Base-by-base conservation (phyloP, 192 early-diverging fungal species). In the Umbelopsis isabellina region DNA sequence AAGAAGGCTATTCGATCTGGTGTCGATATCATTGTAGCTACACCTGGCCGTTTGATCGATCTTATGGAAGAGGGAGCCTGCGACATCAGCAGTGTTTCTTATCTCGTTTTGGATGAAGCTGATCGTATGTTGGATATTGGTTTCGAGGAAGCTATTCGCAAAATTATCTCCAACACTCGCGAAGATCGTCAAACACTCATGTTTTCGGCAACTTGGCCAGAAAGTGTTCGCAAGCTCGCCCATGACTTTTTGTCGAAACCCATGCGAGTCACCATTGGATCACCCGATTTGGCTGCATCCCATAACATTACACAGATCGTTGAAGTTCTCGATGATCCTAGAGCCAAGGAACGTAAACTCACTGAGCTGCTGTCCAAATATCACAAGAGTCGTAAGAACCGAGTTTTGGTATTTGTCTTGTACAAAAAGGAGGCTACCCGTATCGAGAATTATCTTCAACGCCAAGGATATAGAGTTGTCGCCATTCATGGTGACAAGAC, bases 41-140 rank as follows among this genome's bases (percentile, higher is more conserved):
- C 98, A 11, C 98, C 98, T 16, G 98, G 98, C 30, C 88, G 98
- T 41, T 81, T 99, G 73, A 84, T 98, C 45, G 98, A 99, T 85
- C 77, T 99, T 55, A 76, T 96, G 25, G 92, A 94, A 82, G 89
- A 92, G 80, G 84, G 90, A 75, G 83, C 81, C 27, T 87, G 91
- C 53, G 91, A 95, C 73, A 80, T 98, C 33, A 87, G 88, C 27
- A 75, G 90, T 48, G 92, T 98, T 13, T 86, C 87, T 2, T 99
- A 91, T 74, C 79, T 98, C 74, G 96, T 99, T 9, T 82, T 98
- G 50, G 97, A 99, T 74, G 97, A 98, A 83, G 96, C 95, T 46
- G 97, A 99, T 84, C 91, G 96, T 68, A 99, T 97, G 97, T 82
- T 99, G 69, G 96, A 99, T 71, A 87, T 89, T 69, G 96, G 94